phyloP scores from a whole-genome alignment of 495 filamentous ascomycete species.

The Talaromyces thailandensis region DNA sequence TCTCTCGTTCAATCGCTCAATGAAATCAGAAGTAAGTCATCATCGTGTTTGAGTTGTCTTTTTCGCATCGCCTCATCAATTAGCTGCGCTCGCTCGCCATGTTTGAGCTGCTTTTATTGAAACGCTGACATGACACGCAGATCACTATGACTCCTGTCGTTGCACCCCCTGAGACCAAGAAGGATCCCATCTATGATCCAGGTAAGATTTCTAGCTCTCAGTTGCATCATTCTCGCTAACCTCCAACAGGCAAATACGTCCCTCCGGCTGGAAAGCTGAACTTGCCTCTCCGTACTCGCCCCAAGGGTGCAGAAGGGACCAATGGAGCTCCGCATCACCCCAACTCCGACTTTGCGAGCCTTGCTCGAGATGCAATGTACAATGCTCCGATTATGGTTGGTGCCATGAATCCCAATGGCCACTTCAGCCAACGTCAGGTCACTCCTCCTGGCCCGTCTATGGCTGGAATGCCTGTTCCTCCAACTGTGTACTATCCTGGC shows the following conservation, averaged over 20 bases:
- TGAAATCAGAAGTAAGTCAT: neutral
- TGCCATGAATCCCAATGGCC: constrained; percentile 1
- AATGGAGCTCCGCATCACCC: constrained; percentile 3
- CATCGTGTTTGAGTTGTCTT: neutral
- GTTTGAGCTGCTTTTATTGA: neutral
- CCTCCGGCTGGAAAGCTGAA: constrained; percentile 6
- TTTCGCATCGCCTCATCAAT: neutral
- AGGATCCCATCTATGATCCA: constrained; percentile 2
- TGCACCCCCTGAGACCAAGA: constrained; percentile 3
- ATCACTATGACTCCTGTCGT: constrained; percentile 3
- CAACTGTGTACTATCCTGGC: constrained; percentile 6
- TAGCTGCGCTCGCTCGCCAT: neutral
- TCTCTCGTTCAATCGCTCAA: neutral
- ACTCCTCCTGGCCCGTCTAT: constrained; percentile 5
- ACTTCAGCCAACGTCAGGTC: constrained; percentile 6
- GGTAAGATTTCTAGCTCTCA: neutral
- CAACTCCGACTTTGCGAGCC: constrained; percentile 2
- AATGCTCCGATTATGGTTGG: constrained; percentile 6
- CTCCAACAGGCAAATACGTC: constrained; percentile 1
- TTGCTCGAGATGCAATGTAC: constrained; percentile 1
- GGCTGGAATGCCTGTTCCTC: constrained; percentile 1
- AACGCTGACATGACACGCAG: neutral
- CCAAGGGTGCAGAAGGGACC: constrained; percentile 1
- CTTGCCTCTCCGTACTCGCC: constrained; percentile 2
- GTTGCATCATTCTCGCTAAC: neutral